Conservation (phyloP, 116 monocot species). For the Posidonia oceanica region DNA sequence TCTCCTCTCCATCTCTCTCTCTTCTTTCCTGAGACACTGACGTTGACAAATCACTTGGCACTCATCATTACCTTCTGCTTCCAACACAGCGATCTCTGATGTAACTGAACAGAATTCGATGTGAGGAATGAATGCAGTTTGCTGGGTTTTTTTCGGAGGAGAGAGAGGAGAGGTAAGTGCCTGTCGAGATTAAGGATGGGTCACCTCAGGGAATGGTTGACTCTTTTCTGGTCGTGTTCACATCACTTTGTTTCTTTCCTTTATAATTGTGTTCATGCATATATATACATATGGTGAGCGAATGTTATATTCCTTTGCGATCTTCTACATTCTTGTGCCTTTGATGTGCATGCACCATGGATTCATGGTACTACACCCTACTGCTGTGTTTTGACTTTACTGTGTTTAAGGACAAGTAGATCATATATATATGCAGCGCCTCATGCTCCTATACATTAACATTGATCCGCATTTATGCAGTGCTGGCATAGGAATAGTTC, state of each 20-base stretch:
- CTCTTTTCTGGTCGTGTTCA: neutral
- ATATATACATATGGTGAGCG: neutral
- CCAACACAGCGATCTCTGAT: neutral
- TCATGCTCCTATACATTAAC: too few species aligned
- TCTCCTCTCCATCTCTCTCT: neutral
- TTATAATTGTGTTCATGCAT: too few species aligned
- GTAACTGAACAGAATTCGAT: neutral
- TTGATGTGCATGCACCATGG: too few species aligned
- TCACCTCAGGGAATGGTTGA: conserved; percentile 6
- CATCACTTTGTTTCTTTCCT: neutral
- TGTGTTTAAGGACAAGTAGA: too few species aligned
- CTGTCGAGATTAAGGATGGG: conserved; percentile 7
- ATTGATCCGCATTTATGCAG: too few species aligned
- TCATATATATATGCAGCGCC: too few species aligned
- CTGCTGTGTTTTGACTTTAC: too few species aligned
- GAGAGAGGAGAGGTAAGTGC: neutral
- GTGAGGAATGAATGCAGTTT: neutral
- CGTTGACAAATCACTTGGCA: neutral
- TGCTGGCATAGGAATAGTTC: too few species aligned
- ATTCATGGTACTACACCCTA: too few species aligned
- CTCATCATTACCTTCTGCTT: neutral
- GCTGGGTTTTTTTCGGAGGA: too few species aligned
- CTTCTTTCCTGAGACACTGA: neutral
- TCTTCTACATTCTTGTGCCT: too few species aligned
- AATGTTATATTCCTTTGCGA: too few species aligned